Evolutionary conservation across 768 basidiomycete species (phyloP).

Genomic region (Gymnopilus dilepis): DNA sequence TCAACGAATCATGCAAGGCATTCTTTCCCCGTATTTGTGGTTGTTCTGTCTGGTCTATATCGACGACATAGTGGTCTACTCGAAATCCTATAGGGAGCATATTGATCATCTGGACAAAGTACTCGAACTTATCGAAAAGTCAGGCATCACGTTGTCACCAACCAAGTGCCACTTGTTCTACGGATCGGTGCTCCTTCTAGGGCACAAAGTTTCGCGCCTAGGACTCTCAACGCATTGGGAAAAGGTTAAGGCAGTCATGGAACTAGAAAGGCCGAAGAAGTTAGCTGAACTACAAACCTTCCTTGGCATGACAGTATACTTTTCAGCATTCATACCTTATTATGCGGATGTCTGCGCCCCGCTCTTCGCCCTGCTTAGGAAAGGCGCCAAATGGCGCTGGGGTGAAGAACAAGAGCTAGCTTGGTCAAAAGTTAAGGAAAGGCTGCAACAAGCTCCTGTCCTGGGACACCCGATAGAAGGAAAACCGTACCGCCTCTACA

Average conservation of each 20-base stretch:
- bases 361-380: not conserved
- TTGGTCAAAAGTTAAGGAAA: too few species aligned
- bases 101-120: not conserved
- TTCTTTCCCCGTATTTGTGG: slow-evolving; percentile 1
- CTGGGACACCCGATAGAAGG: too few species aligned
- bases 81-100: not conserved
- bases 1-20: slow-evolving; percentile 6
- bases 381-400: not conserved
- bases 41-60: slow-evolving; percentile 5
- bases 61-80: slow-evolving; percentile 8
- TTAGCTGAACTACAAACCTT: not conserved
- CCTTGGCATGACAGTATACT: too few species aligned
- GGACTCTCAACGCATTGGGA: not conserved
- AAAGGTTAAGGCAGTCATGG: not conserved
- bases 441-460: too few species aligned
- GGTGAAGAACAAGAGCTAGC: not conserved
- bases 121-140: not conserved
- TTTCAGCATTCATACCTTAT: slow-evolving; percentile 3
- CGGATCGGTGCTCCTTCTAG: not conserved
- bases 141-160: slow-evolving; percentile 1
- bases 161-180: not conserved
- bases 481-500: too few species aligned
- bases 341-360: not conserved
- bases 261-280: not conserved
- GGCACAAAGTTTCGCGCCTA: too few species aligned